These are phyloP conservation scores for Athelia psychrophila DNA, from an alignment of 1,284 basidiomycete genomes.

Conservation along the genomic window DNA sequence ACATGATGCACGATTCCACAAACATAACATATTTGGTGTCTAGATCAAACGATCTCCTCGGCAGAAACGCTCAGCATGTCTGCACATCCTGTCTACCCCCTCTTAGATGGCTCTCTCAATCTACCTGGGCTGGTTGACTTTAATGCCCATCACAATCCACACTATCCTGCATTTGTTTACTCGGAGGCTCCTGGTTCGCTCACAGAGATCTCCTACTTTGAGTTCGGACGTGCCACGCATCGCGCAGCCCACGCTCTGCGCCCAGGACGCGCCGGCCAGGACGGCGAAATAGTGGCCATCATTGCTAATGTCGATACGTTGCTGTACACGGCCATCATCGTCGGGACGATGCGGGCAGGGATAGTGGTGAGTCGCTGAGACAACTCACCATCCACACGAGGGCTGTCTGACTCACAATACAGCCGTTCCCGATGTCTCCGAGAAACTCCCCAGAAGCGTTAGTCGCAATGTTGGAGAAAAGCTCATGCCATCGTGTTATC, in stretches of 20 bases:
- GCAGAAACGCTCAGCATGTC: background rate
- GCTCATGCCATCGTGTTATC: conserved; percentile 20
- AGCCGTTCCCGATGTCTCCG: conserved; percentile 33
- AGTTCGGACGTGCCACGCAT: conserved; percentile 25
- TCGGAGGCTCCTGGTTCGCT: conserved; percentile 8
- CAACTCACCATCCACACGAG: background rate
- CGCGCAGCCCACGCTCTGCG: conserved; percentile 27
- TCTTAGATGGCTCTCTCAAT: background rate
- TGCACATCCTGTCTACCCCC: background rate
- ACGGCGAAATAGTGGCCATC: conserved; percentile 27
- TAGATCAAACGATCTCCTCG: no score
- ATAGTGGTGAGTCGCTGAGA: conserved; percentile 15
- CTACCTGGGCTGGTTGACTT: conserved; percentile 24
- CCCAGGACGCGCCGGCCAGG: conserved; percentile 18
- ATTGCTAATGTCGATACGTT: conserved; percentile 27
- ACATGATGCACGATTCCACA: no score
- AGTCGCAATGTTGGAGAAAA: conserved; percentile 18
- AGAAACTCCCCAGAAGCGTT: conserved; percentile 23
- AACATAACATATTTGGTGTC: no score
- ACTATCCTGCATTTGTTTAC: conserved; percentile 20
- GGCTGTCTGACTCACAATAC: background rate
- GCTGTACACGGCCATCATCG: conserved; percentile 26
- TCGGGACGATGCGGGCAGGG: conserved; percentile 28
- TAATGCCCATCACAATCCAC: conserved; percentile 29
- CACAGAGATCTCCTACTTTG: conserved; percentile 12